These are phyloP conservation scores for Aureobasidium sp. DNA, from an alignment of 2,329 filamentous ascomycete species.

Conservation along the genomic window DNA sequence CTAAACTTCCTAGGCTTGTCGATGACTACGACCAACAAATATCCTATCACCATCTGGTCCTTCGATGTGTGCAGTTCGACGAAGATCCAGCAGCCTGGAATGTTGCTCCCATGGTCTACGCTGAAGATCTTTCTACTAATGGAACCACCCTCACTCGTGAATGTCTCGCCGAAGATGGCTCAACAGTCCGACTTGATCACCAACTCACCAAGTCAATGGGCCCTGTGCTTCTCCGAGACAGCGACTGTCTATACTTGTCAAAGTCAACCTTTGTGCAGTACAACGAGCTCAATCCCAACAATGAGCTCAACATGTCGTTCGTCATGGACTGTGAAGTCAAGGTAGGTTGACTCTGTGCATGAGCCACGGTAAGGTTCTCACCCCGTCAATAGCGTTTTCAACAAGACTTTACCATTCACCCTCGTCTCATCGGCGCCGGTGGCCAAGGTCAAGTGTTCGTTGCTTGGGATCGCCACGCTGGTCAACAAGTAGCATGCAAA, in stretches of 20 bases:
- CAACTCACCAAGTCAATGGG: slow-evolving; percentile 25
- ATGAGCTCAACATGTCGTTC: not conserved
- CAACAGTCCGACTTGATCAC: not conserved
- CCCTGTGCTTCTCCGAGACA: slow-evolving; percentile 37
- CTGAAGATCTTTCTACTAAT: slow-evolving; percentile 40
- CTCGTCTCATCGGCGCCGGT: slow-evolving; percentile 48
- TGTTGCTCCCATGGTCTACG: slow-evolving; percentile 42
- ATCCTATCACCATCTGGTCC: slow-evolving; percentile 40
- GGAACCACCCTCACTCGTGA: slow-evolving; percentile 32
- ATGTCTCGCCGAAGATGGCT: slow-evolving; percentile 18
- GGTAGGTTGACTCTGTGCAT: slow-evolving; percentile 12
- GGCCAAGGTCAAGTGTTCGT: slow-evolving; percentile 49
- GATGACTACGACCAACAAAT: slow-evolving; percentile 30
- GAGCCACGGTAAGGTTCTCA: not conserved
- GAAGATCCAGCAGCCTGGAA: slow-evolving; percentile 26
- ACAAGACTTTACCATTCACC: slow-evolving; percentile 43
- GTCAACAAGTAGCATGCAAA: slow-evolving; percentile 63
- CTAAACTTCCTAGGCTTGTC: slow-evolving; percentile 16
- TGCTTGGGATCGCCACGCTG: slow-evolving; percentile 45
- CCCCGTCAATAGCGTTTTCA: slow-evolving; percentile 33
- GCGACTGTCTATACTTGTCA: slow-evolving; percentile 35
- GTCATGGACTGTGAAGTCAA: slow-evolving; percentile 4
- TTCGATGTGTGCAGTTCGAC: slow-evolving; percentile 43
- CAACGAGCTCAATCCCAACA: not conserved
- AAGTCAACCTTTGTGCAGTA: slow-evolving; percentile 19